These are phyloP conservation scores for Citrus reticulata DNA, from an alignment of 345 rosid genomes.

Conservation along the genomic window DNA sequence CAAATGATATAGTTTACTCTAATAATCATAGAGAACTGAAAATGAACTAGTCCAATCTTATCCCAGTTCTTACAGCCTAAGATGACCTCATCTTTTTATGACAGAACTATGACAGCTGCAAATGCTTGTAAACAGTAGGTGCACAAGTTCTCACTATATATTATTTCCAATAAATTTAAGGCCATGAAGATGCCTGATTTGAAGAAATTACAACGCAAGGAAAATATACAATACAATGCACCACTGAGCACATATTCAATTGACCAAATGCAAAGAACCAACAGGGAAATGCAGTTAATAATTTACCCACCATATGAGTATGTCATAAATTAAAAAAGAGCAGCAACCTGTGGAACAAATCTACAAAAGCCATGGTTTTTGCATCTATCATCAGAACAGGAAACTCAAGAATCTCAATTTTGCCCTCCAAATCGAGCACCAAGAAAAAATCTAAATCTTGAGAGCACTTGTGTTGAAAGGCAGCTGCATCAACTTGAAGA, in stretches of 20 bases:
- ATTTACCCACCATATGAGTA: too few relatives aligned
- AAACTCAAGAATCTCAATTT: slow-evolving; percentile 91
- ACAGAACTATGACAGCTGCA: neutral
- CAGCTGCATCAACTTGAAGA: slow-evolving; percentile 49
- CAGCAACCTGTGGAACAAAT: slow-evolving; percentile 83
- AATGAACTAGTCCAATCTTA: neutral
- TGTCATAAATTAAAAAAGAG: slow-evolving; percentile 1
- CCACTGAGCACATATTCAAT: neutral
- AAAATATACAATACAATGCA: neutral
- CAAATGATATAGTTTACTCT: neutral
- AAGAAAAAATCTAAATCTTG: slow-evolving; percentile 68
- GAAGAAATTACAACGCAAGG: too few relatives aligned
- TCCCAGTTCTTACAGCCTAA: neutral
- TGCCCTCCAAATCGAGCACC: slow-evolving; percentile 93
- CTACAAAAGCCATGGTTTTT: slow-evolving; percentile 55
- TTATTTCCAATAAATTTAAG: neutral
- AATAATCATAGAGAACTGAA: neutral
- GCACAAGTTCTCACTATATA: neutral
- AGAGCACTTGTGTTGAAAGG: slow-evolving; percentile 32
- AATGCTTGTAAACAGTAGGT: neutral
- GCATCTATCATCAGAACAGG: slow-evolving; percentile 77
- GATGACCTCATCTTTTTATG: neutral
- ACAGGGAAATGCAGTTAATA: neutral
- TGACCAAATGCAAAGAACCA: neutral
- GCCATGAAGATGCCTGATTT: neutral